phyloP scores from a whole-genome alignment of 2,329 filamentous ascomycete genomes.

The Phialophora tarda region DNA sequence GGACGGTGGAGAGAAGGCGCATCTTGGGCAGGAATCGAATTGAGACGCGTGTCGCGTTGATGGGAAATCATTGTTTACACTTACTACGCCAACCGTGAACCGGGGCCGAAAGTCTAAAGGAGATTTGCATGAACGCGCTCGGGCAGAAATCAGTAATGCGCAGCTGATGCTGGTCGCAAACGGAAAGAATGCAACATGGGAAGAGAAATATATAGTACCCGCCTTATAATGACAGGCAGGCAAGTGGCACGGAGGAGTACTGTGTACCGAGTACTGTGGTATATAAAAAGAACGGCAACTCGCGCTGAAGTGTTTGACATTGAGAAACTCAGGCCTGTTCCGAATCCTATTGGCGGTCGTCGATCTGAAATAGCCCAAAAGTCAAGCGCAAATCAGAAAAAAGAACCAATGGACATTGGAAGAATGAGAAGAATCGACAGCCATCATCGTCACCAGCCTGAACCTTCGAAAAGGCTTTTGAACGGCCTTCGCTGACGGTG shows the following conservation, averaged over 20 bases:
- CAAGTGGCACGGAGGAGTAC: not conserved
- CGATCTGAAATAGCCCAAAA: not conserved
- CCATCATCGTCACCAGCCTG: constrained; percentile 4
- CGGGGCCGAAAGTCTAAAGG: constrained; percentile 7
- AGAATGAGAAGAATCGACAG: not conserved
- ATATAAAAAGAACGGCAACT: not conserved
- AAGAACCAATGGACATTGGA: constrained; percentile 3
- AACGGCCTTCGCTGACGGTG: not conserved
- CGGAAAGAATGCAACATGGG: not conserved
- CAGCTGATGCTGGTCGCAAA: not conserved
- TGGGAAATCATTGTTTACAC: constrained; percentile 29
- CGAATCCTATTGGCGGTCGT: not conserved
- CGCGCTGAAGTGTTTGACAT: not conserved
- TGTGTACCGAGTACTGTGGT: not conserved
- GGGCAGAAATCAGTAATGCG: not conserved
- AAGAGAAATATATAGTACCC: not conserved
- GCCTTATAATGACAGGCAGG: not conserved
- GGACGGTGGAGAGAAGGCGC: constrained; percentile 10
- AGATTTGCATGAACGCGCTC: constrained; percentile 19
- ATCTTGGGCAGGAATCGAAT: constrained; percentile 1
- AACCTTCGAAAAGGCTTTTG: not conserved
- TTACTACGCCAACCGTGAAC: constrained; percentile 14
- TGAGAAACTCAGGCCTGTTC: not conserved
- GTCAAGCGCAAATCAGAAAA: not conserved
- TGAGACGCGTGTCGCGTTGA: constrained; percentile 21